Evolutionary conservation across 306 rosid genomes (phyloP), one percentile per base, ranked within the genome.

Genomic region (Dryas alaskensis): DNA sequence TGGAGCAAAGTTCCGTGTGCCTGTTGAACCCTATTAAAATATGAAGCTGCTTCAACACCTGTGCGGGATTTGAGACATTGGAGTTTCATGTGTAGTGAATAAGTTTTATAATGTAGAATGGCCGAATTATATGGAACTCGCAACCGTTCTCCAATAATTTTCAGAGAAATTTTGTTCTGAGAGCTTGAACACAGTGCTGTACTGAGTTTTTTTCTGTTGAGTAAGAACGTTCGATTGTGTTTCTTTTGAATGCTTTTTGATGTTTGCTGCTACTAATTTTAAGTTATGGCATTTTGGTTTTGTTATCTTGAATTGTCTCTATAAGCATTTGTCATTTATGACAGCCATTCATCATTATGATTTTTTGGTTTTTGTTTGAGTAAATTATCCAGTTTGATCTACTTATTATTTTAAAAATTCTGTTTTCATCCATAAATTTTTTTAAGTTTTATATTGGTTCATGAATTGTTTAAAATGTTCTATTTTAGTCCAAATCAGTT

Each of bases 21-120:
- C 99, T 0, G 98, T 95, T 13, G 93, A 87, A 31, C 99, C 99
- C 47, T 95, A 95, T 79, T 95, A 75, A 73, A 79, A 45, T 27
- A 14, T 50, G 42, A 8, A 58, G 31, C 4, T 7, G 25, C 11
- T 0, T 6, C 27, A 37, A 66, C 55, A 42, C 64, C 37, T 78
- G 22, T 53, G 50, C 42, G 79, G 85, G 81, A 63, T 65, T 75
- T 83, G 64, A 79, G 65, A 70, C 62, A 43, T 27, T 76, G 74
- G 86, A 68, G 51, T 57, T 79, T 79, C 71, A 74, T 51, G 31
- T 73, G 76, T 78, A 10, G 64, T 78, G 83, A 90, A 88, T 85
- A 84, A 88, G 82, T 60, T 78, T 43, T 49, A 42, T 63, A 31
- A 40, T 76, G 71, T 83, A 67, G 86, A 71, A 67, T 60, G 72